Conservation (phyloP, 1,139 yeast genomes). For the Kodamaea sp. region DNA sequence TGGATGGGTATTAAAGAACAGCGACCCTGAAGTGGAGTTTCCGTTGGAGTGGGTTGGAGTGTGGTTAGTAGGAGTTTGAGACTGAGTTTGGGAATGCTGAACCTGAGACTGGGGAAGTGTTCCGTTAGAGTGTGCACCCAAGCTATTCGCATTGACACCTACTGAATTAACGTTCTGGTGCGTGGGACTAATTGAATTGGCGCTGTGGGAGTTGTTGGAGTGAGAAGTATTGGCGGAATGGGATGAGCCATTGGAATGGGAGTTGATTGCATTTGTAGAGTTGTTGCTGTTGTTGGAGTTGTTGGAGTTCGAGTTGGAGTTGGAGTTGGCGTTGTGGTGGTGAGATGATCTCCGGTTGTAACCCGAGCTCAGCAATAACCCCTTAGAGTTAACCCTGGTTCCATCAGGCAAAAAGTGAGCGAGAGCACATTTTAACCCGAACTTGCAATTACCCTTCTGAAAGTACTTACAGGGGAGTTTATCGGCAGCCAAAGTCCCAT, state of each 20-base stretch:
- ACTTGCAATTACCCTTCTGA: constrained; percentile 92
- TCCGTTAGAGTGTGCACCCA: neutral
- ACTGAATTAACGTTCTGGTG: neutral
- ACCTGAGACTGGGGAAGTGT: neutral
- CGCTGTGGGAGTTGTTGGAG: neutral
- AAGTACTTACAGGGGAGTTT: constrained; percentile 88
- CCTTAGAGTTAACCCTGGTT: constrained; percentile 65
- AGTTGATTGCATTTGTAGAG: neutral
- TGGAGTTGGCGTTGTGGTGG: neutral
- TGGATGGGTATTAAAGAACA: neutral
- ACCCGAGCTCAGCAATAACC: constrained; percentile 9
- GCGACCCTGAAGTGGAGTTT: neutral
- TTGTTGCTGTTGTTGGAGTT: neutral
- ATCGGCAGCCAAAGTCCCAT: constrained; percentile 56
- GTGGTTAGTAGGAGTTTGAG: neutral
- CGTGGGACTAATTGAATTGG: neutral
- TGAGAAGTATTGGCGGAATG: neutral
- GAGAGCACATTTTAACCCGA: constrained; percentile 89
- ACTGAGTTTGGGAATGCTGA: neutral
- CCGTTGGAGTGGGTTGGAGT: constrained; percentile 2
- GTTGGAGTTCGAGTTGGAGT: neutral
- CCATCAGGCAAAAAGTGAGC: constrained; percentile 92
- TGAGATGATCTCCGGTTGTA: constrained; percentile 3
- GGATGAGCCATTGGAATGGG: constrained; percentile 6
- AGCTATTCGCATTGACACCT: neutral